Conservation (phyloP, 495 filamentous ascomycete genomes). For the Penicillium taxi region DNA sequence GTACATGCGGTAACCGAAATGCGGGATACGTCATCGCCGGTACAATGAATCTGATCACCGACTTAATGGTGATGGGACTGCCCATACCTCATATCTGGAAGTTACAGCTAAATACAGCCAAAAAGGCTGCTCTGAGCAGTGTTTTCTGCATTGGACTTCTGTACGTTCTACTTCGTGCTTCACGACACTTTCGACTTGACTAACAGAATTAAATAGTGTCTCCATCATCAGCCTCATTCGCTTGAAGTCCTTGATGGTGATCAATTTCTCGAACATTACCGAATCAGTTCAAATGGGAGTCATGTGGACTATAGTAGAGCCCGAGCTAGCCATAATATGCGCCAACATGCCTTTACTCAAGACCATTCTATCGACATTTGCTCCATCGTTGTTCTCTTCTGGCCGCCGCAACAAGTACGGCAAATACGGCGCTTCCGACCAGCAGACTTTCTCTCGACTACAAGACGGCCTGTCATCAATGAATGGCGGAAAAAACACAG, state of each 20-base stretch:
- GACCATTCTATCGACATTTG: conserved; percentile 3
- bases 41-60: conserved; percentile 43
- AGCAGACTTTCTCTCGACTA: neutral
- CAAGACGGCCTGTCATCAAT: neutral
- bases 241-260: conserved; percentile 52
- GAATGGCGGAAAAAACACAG: no score
- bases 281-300: conserved; percentile 7
- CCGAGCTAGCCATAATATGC: conserved; percentile 8
- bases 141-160: conserved; percentile 43
- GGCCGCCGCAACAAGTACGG: no score
- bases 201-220: neutral
- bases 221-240: conserved; percentile 16
- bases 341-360: conserved; percentile 7
- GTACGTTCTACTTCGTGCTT: conserved; percentile 23
- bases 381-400: conserved; percentile 5
- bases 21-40: conserved; percentile 40
- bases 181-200: neutral
- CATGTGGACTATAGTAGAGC: conserved; percentile 10
- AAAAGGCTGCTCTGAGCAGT: conserved; percentile 41
- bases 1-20: conserved; percentile 42
- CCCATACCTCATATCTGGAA: conserved; percentile 42
- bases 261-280: conserved; percentile 50
- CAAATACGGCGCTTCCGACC: conserved; percentile 2
- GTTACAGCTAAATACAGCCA: conserved; percentile 36
- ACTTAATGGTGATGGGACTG: conserved; percentile 41